Evolutionary conservation across 2,329 filamentous ascomycete genomes (phyloP).

Genomic region (Fonsecaea monophora): DNA sequence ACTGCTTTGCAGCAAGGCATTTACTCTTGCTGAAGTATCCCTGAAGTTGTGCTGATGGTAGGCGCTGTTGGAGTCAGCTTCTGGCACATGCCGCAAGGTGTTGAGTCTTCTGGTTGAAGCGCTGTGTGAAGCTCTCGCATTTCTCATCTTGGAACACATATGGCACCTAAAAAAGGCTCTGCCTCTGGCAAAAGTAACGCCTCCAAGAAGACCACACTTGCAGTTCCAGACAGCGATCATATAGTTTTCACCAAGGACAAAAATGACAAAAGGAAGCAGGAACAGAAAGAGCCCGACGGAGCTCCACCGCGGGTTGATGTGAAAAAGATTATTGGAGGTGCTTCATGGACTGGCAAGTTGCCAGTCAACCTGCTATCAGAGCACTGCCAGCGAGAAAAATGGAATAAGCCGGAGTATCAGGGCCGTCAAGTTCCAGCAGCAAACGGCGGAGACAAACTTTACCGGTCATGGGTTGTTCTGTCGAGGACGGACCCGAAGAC

Average conservation of each 20-base stretch:
- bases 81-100: background rate
- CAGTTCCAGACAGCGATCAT: constrained; percentile 41
- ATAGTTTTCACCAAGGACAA: constrained; percentile 43
- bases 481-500: constrained; percentile 79
- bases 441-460: constrained; percentile 57
- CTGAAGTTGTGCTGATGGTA: background rate
- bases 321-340: constrained; percentile 84
- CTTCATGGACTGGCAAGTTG: constrained; percentile 96
- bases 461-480: constrained; percentile 81
- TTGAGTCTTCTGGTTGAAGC: background rate
- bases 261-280: constrained; percentile 40
- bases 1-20: background rate
- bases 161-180: constrained; percentile 39
- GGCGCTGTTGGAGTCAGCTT: background rate
- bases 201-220: constrained; percentile 32
- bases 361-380: constrained; percentile 92
- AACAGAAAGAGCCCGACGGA: constrained; percentile 43
- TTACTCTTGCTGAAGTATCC: background rate
- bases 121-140: background rate
- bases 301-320: constrained; percentile 61
- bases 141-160: background rate
- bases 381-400: constrained; percentile 94
- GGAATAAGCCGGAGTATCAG: constrained; percentile 91
- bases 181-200: constrained; percentile 24
- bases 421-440: constrained; percentile 60